Conservation (phyloP, 345 rosid species). For the Lepidium didymum region DNA sequence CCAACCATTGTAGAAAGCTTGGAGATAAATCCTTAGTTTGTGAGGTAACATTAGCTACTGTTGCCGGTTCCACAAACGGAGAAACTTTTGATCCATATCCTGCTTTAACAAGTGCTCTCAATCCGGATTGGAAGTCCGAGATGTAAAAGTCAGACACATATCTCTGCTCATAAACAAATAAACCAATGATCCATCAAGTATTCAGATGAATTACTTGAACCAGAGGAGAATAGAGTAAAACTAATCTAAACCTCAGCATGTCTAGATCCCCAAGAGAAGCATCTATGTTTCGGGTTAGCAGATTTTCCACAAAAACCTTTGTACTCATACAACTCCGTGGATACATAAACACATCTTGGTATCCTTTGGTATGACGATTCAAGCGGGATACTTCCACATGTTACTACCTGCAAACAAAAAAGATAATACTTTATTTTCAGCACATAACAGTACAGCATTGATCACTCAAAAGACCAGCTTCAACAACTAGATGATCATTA, state of each 20-base stretch:
- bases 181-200: neutral
- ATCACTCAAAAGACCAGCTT: neutral
- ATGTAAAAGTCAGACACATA: slow-evolving; percentile 85
- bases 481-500: neutral
- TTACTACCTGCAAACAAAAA: slow-evolving; percentile 58
- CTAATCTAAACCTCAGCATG: slow-evolving; percentile 63
- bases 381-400: slow-evolving; percentile 89
- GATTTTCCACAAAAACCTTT: slow-evolving; percentile 68
- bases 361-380: slow-evolving; percentile 80
- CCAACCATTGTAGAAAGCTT: slow-evolving; percentile 67
- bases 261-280: slow-evolving; percentile 88
- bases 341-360: slow-evolving; percentile 76
- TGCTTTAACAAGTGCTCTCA: slow-evolving; percentile 86
- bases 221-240: neutral
- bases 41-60: slow-evolving; percentile 57
- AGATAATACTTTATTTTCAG: neutral
- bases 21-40: slow-evolving; percentile 66
- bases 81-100: slow-evolving; percentile 91
- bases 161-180: slow-evolving; percentile 39
- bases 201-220: neutral
- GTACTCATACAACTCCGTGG: slow-evolving; percentile 72
- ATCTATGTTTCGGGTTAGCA: slow-evolving; percentile 61
- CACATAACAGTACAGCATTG: neutral
- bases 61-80: slow-evolving; percentile 60
- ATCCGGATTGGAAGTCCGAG: slow-evolving; percentile 88